Evolutionary conservation across 345 rosid genomes (phyloP), one percentile per base, ranked within the genome.

Genomic region (Salix dunnii): DNA sequence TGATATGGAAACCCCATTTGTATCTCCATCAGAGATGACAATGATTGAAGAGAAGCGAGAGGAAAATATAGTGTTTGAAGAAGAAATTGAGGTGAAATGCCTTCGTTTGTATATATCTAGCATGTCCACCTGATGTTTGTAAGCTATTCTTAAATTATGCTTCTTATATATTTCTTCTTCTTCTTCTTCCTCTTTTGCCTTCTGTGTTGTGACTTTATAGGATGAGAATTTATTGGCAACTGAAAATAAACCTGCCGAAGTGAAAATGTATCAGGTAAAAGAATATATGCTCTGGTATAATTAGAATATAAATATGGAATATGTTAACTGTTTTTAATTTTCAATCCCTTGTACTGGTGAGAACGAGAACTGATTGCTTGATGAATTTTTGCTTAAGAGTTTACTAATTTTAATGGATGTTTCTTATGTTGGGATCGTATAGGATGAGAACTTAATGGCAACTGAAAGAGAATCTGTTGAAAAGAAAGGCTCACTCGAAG

Each of bases 1-100:
- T n/a, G n/a, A n/a, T 74, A 65, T 66, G 73, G 86, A 92, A 25
- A 83, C 80, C 73, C 86, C 90, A 0, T 90, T 87, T 79, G 79
- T 91, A 21, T 77, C 89, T 58, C 67, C 80, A 0, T 64, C 79
- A 21, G 88, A 90, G 67, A 71, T 80, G 62, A 63, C 85, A 38
- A 36, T 79, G 61, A 66, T 55, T 71, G 80, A 71, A 65, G 87
- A 82, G 58, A 79, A 82, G 72, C 86, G 87, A 53, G 85, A 86
- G 65, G 87, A 85, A 31, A 36, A 42, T 70, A 63, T 17, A 82
- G 60, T 38, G 76, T 55, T 70, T 68, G 82, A 75, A 61, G 80
- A 70, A 49, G 85, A 67, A 71, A 81, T 49, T 74, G 78, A 72
- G 63, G 60, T 65, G 71, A 67, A 72, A 64, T 14, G 46, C 12